phyloP scores from a whole-genome alignment of 768 basidiomycete genomes.

The Butyriboletus loyo region DNA sequence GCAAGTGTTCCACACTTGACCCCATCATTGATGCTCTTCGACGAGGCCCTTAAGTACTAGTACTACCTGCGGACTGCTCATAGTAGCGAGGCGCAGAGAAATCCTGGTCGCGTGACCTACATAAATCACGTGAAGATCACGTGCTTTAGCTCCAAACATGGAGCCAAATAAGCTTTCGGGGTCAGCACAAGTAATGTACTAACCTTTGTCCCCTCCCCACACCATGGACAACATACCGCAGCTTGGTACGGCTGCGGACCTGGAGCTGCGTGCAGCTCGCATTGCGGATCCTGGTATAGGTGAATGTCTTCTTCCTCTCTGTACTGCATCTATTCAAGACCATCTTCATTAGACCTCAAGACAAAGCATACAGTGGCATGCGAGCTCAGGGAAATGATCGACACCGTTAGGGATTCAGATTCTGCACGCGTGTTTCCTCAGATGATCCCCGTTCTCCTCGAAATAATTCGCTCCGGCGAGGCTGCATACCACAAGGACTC shows the following conservation, averaged over 20 bases:
- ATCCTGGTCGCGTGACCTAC: not conserved
- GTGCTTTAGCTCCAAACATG: slow-evolving; percentile 31
- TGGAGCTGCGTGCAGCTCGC: slow-evolving; percentile 68
- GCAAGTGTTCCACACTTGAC: no score
- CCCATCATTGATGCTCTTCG: no score
- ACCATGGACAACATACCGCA: slow-evolving; percentile 45
- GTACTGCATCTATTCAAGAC: not conserved
- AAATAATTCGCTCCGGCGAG: slow-evolving; percentile 67
- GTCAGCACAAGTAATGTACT: slow-evolving; percentile 8
- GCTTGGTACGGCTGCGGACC: slow-evolving; percentile 50
- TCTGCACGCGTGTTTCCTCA: slow-evolving; percentile 65
- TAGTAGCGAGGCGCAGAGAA: no score
- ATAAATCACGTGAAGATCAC: slow-evolving; percentile 28
- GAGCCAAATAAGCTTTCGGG: slow-evolving; percentile 33
- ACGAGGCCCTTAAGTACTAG: no score
- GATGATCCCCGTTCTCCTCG: slow-evolving; percentile 70
- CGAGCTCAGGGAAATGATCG: slow-evolving; percentile 80
- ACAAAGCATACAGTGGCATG: slow-evolving; percentile 67
- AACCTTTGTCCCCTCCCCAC: not conserved
- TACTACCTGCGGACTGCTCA: no score
- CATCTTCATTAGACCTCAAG: slow-evolving; percentile 53
- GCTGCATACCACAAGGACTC: slow-evolving; percentile 65
- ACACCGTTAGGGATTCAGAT: slow-evolving; percentile 74
- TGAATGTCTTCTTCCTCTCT: slow-evolving; percentile 26
- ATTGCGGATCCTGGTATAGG: slow-evolving; percentile 76